phyloP scores from a whole-genome alignment of 2,329 filamentous ascomycete genomes.

The Scorias spongiosa region DNA sequence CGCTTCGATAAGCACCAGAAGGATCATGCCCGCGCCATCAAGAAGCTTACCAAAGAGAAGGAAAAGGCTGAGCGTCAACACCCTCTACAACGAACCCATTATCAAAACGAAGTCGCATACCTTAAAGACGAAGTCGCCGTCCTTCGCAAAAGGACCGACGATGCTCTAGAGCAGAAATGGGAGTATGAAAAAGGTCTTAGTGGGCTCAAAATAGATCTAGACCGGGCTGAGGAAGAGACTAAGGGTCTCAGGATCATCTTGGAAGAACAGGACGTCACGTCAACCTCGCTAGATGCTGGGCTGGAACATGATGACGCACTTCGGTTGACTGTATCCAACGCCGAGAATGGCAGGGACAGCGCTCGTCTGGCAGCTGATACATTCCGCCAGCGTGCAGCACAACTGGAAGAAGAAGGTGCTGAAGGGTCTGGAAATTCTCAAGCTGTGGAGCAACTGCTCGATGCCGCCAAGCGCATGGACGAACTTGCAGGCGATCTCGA shows the following conservation, averaged over 20 bases:
- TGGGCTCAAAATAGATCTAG: slow-evolving; percentile 89
- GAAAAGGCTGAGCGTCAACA: slow-evolving; percentile 50
- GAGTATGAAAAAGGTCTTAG: slow-evolving; percentile 81
- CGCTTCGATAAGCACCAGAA: slow-evolving; percentile 73
- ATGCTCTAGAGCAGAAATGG: slow-evolving; percentile 91
- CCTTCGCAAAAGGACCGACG: slow-evolving; percentile 74
- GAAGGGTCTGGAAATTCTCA: slow-evolving; percentile 22
- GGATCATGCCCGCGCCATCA: slow-evolving; percentile 69
- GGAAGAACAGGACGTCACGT: slow-evolving; percentile 66
- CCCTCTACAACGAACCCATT: slow-evolving; percentile 60
- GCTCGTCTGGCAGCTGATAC: slow-evolving; percentile 49
- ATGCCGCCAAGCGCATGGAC: slow-evolving; percentile 64
- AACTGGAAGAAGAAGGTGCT: slow-evolving; percentile 46
- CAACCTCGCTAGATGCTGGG: slow-evolving; percentile 35
- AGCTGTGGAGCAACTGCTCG: slow-evolving; percentile 44
- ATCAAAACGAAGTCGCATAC: slow-evolving; percentile 66
- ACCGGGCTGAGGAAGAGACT: slow-evolving; percentile 88
- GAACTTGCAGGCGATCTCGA: slow-evolving; percentile 65
- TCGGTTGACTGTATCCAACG: slow-evolving; percentile 52
- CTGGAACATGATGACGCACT: slow-evolving; percentile 27
- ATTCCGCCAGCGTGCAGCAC: slow-evolving; percentile 46
- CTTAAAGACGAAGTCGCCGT: slow-evolving; percentile 73
- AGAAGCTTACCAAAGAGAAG: slow-evolving; percentile 60
- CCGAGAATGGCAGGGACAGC: slow-evolving; percentile 57
- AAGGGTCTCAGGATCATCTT: slow-evolving; percentile 64